Evolutionary conservation across 1,284 basidiomycete genomes (phyloP).

Genomic region (Kwoniella shivajii): DNA sequence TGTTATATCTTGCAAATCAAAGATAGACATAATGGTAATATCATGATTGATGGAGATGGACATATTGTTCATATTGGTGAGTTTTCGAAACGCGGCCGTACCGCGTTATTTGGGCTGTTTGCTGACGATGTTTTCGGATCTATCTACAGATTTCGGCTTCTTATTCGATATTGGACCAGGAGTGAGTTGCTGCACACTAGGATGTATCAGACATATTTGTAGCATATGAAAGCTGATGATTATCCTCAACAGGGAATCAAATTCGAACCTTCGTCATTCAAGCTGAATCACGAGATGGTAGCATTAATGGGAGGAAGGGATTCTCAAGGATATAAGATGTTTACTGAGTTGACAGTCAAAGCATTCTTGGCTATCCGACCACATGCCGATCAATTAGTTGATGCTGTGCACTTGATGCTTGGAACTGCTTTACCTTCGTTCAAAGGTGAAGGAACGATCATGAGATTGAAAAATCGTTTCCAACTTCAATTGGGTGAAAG

Average conservation of each 20-base stretch:
- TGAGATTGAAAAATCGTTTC: conserved; percentile 83
- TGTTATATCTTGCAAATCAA: conserved; percentile 98
- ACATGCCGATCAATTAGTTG: conserved; percentile 84
- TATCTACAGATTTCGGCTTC: conserved; percentile 87
- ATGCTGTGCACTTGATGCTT: conserved; percentile 89
- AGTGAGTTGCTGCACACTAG: conserved; percentile 56
- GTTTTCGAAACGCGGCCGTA: conserved; percentile 29
- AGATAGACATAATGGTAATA: conserved; percentile 97
- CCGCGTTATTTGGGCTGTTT: conserved; percentile 12
- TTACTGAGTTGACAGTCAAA: conserved; percentile 91
- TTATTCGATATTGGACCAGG: conserved; percentile 93
- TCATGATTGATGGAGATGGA: conserved; percentile 97
- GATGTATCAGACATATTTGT: neutral
- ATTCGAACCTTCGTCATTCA: conserved; percentile 97
- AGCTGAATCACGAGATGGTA: conserved; percentile 97
- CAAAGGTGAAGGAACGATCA: conserved; percentile 92
- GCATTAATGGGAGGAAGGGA: conserved; percentile 93
- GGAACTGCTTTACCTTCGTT: conserved; percentile 93
- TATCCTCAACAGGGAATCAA: conserved; percentile 75
- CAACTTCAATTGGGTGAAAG: conserved; percentile 79
- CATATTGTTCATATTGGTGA: conserved; percentile 91
- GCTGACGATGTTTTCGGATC: neutral
- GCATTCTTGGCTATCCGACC: conserved; percentile 94
- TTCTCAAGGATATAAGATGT: conserved; percentile 90
- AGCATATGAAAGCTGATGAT: neutral